Evolutionary conservation across 169 alveolate genomes (phyloP), one percentile per base, ranked within the genome.

Genomic region (Cryptosporidium bovis): DNA sequence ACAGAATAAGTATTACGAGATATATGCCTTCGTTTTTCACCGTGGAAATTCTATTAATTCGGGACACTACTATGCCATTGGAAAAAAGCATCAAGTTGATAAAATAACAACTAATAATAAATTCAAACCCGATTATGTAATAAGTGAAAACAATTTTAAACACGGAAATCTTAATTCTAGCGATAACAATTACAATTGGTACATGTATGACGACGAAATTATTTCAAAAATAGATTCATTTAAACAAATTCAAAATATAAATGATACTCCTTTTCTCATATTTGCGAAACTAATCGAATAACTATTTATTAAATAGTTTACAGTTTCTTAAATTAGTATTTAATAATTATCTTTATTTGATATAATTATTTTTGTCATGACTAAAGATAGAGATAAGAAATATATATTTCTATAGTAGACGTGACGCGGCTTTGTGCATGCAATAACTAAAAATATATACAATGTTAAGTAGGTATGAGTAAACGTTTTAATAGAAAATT

Each of bases 21-120:
- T 77, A 24, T 62, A 77, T 46, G 87, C 77, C 2, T 50, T 77
- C 31, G 31, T 77, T 13, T 71, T 77, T 60, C 87, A 77, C 46
- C 20, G 64, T 27, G 87, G 87, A 5, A n/a, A 55, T 10, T 58
- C 87, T 44, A 77, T 56, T 7, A 15, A 18, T 64, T 77, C 87
- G 5, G 87, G 71, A 60, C 87, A 77, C 31, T 77, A 77, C 62
- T 77, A 31, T 44, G 27, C 68, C 18, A 34, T 29, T 20, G 77
- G 71, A 40, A 77, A 71, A 13, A 77, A 77, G 12, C 69, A 77
- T 27, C 4, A 40, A 40, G 48, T 40, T 6, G 10, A 40, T 40
- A 1, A 40, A 40, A 40, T 6, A 8, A 6, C 1, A 40, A 40
- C 1, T 24, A 24, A 40, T 40, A 0, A 40, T 8, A 40, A 40